A percentile compares a stretch with the other conserved stretches of the same genome.
Conservation (phyloP, 148 eudicot genomes). For the Arctostaphylos glauca region DNA sequence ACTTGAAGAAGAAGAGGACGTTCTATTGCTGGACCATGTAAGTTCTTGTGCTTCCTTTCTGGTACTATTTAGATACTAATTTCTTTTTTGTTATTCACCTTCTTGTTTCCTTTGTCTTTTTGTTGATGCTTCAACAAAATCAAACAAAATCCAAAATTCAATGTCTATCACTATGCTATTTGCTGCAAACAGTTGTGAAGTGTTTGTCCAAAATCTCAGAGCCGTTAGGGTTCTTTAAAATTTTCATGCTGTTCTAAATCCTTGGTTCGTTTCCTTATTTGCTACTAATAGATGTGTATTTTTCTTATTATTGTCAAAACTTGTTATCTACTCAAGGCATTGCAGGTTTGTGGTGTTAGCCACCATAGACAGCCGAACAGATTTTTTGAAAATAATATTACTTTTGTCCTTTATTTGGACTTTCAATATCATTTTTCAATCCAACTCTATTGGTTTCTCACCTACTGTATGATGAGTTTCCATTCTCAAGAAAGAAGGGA, state of each 20-base stretch:
- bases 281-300: background rate
- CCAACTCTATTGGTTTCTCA: background rate
- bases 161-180: background rate
- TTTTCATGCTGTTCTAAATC: background rate
- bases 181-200: background rate
- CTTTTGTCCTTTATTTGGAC: background rate
- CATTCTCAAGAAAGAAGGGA: background rate
- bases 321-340: background rate
- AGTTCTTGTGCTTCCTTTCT: constrained; percentile 19
- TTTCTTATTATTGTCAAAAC: background rate
- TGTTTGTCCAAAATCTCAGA: background rate
- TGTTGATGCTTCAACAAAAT: background rate
- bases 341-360: background rate
- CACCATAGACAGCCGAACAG: background rate
- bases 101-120: background rate
- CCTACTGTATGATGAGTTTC: background rate
- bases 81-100: background rate
- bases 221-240: background rate
- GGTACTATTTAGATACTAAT: background rate
- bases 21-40: constrained; percentile 87
- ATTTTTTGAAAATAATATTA: background rate
- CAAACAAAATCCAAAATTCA: background rate
- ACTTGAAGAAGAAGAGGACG: constrained; percentile 94
- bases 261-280: background rate
- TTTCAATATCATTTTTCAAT: background rate